These are phyloP conservation scores for Clitopilus passeckerianus DNA, from an alignment of 768 basidiomycete genomes.

Conservation along the genomic window DNA sequence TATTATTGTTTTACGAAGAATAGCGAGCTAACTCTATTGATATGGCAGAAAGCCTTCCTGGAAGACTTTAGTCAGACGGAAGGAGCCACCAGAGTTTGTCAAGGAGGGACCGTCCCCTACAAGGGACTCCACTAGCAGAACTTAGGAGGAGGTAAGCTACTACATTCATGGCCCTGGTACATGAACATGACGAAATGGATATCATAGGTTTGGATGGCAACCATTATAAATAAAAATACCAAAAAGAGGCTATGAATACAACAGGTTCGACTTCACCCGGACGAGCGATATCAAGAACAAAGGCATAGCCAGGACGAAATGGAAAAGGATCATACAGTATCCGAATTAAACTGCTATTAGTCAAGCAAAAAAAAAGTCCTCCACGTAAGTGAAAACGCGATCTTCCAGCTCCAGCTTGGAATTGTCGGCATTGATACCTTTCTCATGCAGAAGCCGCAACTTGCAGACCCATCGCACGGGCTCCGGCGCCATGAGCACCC, in stretches of 20 bases:
- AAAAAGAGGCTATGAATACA: not conserved
- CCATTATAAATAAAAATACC: not conserved
- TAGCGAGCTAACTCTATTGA: no score
- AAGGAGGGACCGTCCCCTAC: no score
- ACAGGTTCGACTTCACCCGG: not conserved
- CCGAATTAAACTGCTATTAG: not conserved
- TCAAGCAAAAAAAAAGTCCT: not conserved
- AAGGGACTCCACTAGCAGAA: no score
- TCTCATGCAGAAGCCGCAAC: constrained; percentile 5
- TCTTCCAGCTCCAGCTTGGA: not conserved
- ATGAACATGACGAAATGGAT: not conserved
- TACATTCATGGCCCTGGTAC: not conserved
- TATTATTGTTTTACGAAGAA: no score
- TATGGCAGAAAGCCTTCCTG: no score
- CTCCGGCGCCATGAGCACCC: constrained; percentile 74
- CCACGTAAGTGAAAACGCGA: not conserved
- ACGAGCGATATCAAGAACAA: not conserved
- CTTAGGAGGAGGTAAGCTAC: not conserved
- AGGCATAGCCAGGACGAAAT: not conserved
- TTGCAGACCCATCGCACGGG: constrained; percentile 68
- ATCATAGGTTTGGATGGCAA: not conserved
- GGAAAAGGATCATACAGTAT: not conserved
- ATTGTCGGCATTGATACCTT: not conserved
- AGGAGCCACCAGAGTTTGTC: no score
- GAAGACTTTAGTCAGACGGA: no score